These are phyloP conservation scores for Epicoccum nigrum DNA, from an alignment of 2,329 filamentous ascomycete genomes.

Conservation along the genomic window DNA sequence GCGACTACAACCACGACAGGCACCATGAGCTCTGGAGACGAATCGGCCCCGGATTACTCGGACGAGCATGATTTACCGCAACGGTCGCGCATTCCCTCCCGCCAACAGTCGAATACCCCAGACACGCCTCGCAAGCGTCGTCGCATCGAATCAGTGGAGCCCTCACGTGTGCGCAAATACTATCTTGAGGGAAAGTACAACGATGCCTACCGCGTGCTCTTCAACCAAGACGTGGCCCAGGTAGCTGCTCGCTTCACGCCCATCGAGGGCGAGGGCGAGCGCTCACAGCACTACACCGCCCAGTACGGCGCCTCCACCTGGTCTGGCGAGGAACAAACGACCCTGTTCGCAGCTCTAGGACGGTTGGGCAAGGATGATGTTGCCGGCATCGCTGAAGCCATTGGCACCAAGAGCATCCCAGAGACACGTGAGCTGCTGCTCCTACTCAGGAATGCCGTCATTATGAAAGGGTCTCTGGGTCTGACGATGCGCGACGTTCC, in stretches of 20 bases:
- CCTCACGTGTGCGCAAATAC: slow-evolving; percentile 23
- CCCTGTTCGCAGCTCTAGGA: slow-evolving; percentile 70
- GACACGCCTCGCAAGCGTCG: slow-evolving; percentile 33
- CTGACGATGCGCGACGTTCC: slow-evolving; percentile 64
- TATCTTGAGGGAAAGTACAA: slow-evolving; percentile 53
- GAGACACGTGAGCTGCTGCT: slow-evolving; percentile 75
- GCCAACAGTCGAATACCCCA: slow-evolving; percentile 20
- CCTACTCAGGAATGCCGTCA: slow-evolving; percentile 61
- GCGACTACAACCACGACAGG: not conserved
- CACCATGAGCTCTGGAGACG: slow-evolving; percentile 28
- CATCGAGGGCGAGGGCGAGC: not conserved
- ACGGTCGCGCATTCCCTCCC: slow-evolving; percentile 11
- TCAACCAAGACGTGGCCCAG: slow-evolving; percentile 38
- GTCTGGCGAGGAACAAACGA: slow-evolving; percentile 72
- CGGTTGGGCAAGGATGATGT: slow-evolving; percentile 69
- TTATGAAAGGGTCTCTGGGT: slow-evolving; percentile 45
- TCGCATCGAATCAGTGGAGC: slow-evolving; percentile 27
- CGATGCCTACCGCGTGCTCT: slow-evolving; percentile 49
- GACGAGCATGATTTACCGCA: slow-evolving; percentile 6
- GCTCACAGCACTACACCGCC: slow-evolving; percentile 42
- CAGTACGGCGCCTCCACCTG: slow-evolving; percentile 75
- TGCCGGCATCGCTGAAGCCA: slow-evolving; percentile 64
- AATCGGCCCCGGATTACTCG: slow-evolving; percentile 1
- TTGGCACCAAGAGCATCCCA: slow-evolving; percentile 73
- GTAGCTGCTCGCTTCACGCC: slow-evolving; percentile 27